Evolutionary conservation across 345 rosid genomes (phyloP).

Genomic region (Mercurialis annua): DNA sequence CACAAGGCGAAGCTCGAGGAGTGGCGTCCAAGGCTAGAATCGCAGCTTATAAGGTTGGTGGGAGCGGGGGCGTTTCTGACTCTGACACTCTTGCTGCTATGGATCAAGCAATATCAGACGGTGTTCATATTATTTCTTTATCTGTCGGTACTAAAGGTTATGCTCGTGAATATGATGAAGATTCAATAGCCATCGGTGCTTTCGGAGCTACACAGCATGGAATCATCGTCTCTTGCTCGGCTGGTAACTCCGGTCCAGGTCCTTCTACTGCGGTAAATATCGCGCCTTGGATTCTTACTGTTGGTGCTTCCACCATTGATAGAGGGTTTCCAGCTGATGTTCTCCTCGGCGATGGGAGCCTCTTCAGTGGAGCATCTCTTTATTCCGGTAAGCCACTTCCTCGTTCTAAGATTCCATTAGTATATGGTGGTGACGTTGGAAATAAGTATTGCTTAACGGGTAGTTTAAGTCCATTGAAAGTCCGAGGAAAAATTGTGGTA

Average conservation of each 20-base stretch:
- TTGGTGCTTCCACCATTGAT: constrained; percentile 83
- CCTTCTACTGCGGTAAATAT: constrained; percentile 67
- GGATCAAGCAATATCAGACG: constrained; percentile 81
- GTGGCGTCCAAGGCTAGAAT: constrained; percentile 80
- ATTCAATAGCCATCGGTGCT: constrained; percentile 82
- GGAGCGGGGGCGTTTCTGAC: constrained; percentile 72
- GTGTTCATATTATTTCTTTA: constrained; percentile 77
- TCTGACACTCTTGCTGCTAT: constrained; percentile 93
- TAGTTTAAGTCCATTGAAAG: constrained; percentile 14
- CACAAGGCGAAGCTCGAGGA: constrained; percentile 80
- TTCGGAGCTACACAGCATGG: constrained; percentile 67
- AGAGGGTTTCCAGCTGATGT: constrained; percentile 85
- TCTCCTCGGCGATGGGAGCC: constrained; percentile 57
- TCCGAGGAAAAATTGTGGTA: constrained; percentile 29
- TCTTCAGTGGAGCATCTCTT: constrained; percentile 57
- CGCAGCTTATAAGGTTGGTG: constrained; percentile 85
- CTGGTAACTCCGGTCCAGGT: constrained; percentile 89
- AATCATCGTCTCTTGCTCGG: constrained; percentile 74
- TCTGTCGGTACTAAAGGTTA: constrained; percentile 74
- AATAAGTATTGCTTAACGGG: constrained; percentile 35
- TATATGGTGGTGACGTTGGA: constrained; percentile 63
- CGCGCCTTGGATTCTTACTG: constrained; percentile 91
- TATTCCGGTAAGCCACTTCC: constrained; percentile 54
- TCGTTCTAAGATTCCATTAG: constrained; percentile 43
- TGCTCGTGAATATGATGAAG: constrained; percentile 63